Percentiles rank a stretch among this genome's conserved stretches.
These are phyloP conservation scores for Rhodotorula sp. DNA, from an alignment of 1,284 basidiomycete species.

Conservation along the genomic window DNA sequence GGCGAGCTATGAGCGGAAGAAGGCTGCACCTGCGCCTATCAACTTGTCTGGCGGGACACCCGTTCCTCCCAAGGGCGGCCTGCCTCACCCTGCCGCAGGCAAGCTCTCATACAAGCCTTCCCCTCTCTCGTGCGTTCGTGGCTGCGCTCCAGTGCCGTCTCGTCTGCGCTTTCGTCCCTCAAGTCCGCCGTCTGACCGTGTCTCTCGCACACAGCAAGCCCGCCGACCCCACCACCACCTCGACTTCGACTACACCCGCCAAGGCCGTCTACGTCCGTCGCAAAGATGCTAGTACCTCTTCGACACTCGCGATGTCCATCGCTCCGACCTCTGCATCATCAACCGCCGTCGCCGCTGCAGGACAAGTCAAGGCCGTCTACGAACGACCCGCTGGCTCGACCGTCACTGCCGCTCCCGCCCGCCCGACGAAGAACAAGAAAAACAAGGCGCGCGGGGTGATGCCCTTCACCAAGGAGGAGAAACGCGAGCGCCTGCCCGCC, in stretches of 20 bases:
- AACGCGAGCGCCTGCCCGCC: conserved; percentile 12
- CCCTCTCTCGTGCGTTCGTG: background rate
- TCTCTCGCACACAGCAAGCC: background rate
- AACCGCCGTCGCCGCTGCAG: background rate
- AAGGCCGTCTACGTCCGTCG: conserved; percentile 35
- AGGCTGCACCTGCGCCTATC: no score
- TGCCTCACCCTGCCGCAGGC: no score
- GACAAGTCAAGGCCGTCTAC: conserved; percentile 18
- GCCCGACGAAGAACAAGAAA: background rate
- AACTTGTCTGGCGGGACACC: no score
- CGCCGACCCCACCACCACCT: background rate
- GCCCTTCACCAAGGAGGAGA: conserved; percentile 27
- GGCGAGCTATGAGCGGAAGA: conserved; percentile 7
- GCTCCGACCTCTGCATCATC: background rate
- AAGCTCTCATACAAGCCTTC: conserved; percentile 10
- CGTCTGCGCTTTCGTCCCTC: background rate
- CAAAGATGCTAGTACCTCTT: background rate
- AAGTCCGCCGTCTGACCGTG: background rate
- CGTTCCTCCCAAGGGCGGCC: no score
- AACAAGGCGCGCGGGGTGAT: conserved; percentile 15
- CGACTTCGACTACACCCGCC: background rate
- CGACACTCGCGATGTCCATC: background rate
- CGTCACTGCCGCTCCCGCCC: background rate
- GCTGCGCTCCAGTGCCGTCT: background rate
- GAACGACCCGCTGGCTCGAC: conserved; percentile 9